Base-by-base conservation (phyloP, 2,329 filamentous ascomycete species). In the Beauveria bassiana region DNA sequence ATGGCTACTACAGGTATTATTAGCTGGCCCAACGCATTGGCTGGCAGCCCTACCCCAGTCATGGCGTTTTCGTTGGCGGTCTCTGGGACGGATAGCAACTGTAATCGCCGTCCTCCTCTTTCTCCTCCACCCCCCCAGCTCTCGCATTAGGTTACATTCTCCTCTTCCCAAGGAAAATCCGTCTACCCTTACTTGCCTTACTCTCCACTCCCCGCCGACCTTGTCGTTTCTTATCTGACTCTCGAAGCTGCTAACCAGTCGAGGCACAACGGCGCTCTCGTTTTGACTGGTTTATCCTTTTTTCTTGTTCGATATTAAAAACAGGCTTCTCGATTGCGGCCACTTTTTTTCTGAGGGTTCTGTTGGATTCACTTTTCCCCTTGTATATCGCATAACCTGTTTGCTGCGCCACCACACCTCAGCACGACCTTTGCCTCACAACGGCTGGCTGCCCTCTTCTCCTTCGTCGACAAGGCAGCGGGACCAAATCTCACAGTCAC, bases 131-230 rank as follows among this genome's bases (percentile, higher is more conserved):
- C 22, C 22, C 56, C 64, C 63, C 63, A 62, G 66, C 31, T 34
- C 62, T 60, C 64, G 60, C 64, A 59, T 65, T 62, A 65, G 65
- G 66, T 68, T 67, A 61, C 65, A 67, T 68, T 62, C 63, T 61
- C 64, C 61, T 59, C 62, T 45, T 56, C 58, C 38, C 56, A 46
- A 22, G 22, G 22, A 6, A 16, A n/a, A 14, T 50, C 59, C 46
- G 59, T 50, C 59, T 45, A 59, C 31, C 31, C 31, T 34, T 34
- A 34, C 31, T 34, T 34, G 31, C 59, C 59, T 59, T 59, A 55
- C 61, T 62, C 64, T 63, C 58, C 63, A 45, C 46, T 61, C 63
- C 64, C 54, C 61, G 51, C 57, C 18, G 42, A 20, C 38, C 46
- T 47, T 45, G 55, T 55, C 55, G 59, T 38, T 62, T 63, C 62